Base-by-base conservation (phyloP, 306 rosid species). In the Trifolium subterraneum region DNA sequence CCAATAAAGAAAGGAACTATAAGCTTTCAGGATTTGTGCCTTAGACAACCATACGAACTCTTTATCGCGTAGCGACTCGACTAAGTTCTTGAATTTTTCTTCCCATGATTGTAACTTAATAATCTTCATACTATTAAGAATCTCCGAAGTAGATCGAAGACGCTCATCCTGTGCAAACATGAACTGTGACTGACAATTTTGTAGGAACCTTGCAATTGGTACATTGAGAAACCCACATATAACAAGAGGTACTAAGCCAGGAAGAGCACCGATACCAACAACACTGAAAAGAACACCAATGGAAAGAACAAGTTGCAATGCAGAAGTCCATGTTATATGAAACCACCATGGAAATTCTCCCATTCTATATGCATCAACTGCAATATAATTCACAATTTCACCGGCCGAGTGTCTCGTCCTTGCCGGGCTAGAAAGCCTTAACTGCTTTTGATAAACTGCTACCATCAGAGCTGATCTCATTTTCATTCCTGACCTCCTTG, bases 71-170 rank as follows among this genome's bases (percentile, higher is more conserved):
- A 75, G 79, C 1, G 86, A 81, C 59, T 88, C 84, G 0, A 90
- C 72, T 50, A 74, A 31, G 44, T 15, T 78, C 77, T 85, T 87
- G 73, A 93, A 93, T 9, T 89, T 87, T 3, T 85, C 91, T 65
- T 86, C 97, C 98, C 98, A 93, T 0, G 97, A 93, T 52, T 93
- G 97, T 16, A 93, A 73, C 73, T 89, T 93, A 4, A 93, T 90
- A 83, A 87, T 75, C 54, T 93, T 93, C 93, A 90, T 93, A 52
- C 81, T 90, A 54, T 90, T 90, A 3, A 90, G 92, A 55, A 90
- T 80, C 73, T 93, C 97, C 11, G 98, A 88, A 79, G 96, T 89
- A 71, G 89, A 78, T 54, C 97, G 81, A n/a, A 93, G 86, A 22
- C 96, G 72, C 76, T 85, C 88, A 12, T 93, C 98, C 54, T 93